Percentiles rank a stretch among this genome's conserved stretches.
These are phyloP conservation scores for Cercophora newfieldiana DNA, from an alignment of 495 filamentous ascomycete genomes.

Conservation along the genomic window DNA sequence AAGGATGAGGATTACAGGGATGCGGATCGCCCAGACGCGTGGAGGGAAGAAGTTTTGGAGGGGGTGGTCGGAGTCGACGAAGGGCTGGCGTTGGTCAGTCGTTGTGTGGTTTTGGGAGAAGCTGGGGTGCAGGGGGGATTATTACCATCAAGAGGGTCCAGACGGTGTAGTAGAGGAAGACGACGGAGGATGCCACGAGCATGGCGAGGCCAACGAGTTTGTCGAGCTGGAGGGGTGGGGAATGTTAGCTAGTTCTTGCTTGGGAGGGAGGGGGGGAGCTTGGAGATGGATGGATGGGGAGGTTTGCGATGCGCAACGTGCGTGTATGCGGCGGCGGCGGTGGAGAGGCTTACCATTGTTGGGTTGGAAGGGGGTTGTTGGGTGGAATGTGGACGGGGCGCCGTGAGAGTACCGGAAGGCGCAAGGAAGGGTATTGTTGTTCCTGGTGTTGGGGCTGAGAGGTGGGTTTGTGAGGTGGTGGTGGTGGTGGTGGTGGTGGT, in stretches of 20 bases:
- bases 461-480: neutral
- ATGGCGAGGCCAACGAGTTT: conserved; percentile 94
- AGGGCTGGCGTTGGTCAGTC: conserved; percentile 62
- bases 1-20: conserved; percentile 93
- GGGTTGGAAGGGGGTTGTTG: neutral
- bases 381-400: no score
- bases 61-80: conserved; percentile 91
- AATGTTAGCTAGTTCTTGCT: conserved; percentile 22
- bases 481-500: neutral
- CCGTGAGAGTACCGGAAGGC: no score
- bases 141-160: conserved; percentile 96
- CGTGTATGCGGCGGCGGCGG: neutral
- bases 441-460: neutral
- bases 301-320: conserved; percentile 41
- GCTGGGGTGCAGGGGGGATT: neutral
- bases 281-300: conserved; percentile 2
- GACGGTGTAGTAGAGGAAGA: conserved; percentile 98
- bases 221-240: conserved; percentile 71
- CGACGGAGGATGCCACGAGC: conserved; percentile 90
- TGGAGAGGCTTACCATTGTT: neutral
- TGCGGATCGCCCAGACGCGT: conserved; percentile 97
- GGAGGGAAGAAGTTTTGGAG: conserved; percentile 95
- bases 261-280: neutral
- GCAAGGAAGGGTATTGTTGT: neutral
- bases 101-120: conserved; percentile 13